phyloP scores from a whole-genome alignment of 441 rosid species.

The Euphorbia corollata region DNA sequence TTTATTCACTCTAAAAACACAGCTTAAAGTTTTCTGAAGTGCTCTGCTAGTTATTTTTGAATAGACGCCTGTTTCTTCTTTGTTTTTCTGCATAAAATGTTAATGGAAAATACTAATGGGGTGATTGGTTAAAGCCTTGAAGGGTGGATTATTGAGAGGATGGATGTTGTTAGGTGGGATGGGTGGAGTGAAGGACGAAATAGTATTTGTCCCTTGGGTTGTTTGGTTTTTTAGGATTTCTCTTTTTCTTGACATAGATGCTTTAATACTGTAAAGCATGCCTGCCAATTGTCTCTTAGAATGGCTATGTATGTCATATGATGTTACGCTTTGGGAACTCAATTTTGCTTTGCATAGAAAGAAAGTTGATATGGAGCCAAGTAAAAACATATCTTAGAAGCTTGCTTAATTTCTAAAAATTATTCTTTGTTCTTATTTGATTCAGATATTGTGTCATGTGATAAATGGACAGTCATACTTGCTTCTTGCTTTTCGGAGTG shows the following conservation, averaged over 20 bases:
- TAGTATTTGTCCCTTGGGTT: not conserved
- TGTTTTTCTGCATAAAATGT: not conserved
- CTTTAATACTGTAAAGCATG: not conserved
- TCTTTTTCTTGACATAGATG: not conserved
- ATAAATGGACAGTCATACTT: not conserved
- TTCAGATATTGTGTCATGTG: not conserved
- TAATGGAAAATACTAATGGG: not conserved
- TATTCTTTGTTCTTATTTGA: not conserved
- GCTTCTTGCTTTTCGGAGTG: slow-evolving; percentile 13
- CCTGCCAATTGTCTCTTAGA: not conserved
- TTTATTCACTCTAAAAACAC: not conserved
- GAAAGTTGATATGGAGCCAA: not conserved
- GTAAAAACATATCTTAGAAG: not conserved
- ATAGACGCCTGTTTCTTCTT: not conserved
- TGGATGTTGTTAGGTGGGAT: not conserved
- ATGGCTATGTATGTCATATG: not conserved
- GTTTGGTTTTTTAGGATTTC: not conserved
- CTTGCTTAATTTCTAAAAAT: not conserved
- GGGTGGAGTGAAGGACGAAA: not conserved
- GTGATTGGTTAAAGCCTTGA: not conserved
- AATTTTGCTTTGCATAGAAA: not conserved
- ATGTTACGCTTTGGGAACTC: not conserved
- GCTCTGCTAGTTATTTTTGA: not conserved
- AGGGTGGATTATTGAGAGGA: not conserved
- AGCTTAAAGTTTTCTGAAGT: not conserved